These are phyloP conservation scores for Paxillus involutus DNA, from an alignment of 768 basidiomycete genomes.

Conservation along the genomic window DNA sequence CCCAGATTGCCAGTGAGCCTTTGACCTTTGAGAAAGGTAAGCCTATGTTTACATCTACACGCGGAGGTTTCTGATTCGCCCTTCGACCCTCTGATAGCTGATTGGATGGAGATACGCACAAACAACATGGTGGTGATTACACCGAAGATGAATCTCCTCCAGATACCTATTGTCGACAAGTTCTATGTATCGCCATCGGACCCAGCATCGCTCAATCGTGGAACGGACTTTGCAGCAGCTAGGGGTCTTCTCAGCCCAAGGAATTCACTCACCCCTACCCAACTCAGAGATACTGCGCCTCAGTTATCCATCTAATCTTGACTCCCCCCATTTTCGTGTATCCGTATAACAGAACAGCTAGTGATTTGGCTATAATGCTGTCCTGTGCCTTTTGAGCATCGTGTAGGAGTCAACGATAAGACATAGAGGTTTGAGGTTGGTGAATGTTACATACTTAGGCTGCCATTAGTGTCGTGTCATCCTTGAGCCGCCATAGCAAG, in stretches of 20 bases:
- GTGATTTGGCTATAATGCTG: neutral
- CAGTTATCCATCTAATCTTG: conserved; percentile 18
- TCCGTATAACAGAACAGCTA: neutral
- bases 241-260: conserved; percentile 81
- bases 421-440: too few species aligned
- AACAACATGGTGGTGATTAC: conserved; percentile 96
- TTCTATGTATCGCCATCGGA: conserved; percentile 89
- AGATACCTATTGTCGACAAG: conserved; percentile 93
- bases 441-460: too few species aligned
- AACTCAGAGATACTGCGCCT: conserved; percentile 19
- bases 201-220: conserved; percentile 65
- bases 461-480: too few species aligned
- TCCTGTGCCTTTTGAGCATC: neutral
- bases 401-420: too few species aligned
- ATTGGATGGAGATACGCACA: conserved; percentile 99
- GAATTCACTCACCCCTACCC: conserved; percentile 29
- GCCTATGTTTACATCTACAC: conserved; percentile 1
- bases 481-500: too few species aligned
- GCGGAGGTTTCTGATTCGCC: neutral
- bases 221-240: conserved; percentile 80
- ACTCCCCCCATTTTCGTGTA: neutral
- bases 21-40: conserved; percentile 93
- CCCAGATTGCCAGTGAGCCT: conserved; percentile 85
- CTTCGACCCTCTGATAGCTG: conserved; percentile 43
- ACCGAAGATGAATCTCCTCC: conserved; percentile 90